Base-by-base conservation (phyloP, 164 flowering plant species). In the Stephania japonica region DNA sequence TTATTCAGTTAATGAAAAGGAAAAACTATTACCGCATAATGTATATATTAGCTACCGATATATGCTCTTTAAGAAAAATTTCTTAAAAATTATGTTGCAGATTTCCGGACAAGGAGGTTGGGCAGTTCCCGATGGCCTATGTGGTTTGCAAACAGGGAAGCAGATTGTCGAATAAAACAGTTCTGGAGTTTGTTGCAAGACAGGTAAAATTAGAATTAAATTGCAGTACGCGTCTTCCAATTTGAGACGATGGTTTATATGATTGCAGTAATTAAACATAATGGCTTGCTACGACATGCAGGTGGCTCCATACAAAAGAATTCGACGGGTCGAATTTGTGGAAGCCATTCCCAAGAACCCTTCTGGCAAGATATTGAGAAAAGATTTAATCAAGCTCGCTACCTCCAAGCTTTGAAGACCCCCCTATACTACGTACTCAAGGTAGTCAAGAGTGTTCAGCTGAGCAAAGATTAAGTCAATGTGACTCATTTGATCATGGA, bases 221-320 rank as follows among this genome's bases (percentile, higher is more conserved):
- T n/a, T 32, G 2, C 38, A 32, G 38, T 32, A 32, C 4, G 38
- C 1, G 4, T 32, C 38, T 32, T 32, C 38, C 38, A 32, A 32
- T 32, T 32, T 32, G 38, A 32, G 38, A 32, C 38, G 38, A 32
- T 2, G 38, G 38, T 32, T 32, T 32, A 32, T 32, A 32, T 32
- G 3, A 32, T 32, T 32, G 38, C 38, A 32, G 38, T 32, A 32
- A 32, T 2, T 32, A 32, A 32, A 32, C 1, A 32, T 32, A 4
- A 32, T 32, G 38, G 38, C 0, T 32, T 32, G 38, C 38, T 32
- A 32, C 38, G 38, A 32, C 44, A 6, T 53, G 6, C 80, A 90
- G 95, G 92, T 90, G 50, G 98, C 98, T 27, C 97, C 98, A 26
- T 94, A 94, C 83, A 94, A 94, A 86, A 91, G 81, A 79, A 82